Evolutionary conservation across 2,329 filamentous ascomycete species (phyloP), one percentile per base, ranked within the genome.

Genomic region (Myriosclerotinia scirpicola): DNA sequence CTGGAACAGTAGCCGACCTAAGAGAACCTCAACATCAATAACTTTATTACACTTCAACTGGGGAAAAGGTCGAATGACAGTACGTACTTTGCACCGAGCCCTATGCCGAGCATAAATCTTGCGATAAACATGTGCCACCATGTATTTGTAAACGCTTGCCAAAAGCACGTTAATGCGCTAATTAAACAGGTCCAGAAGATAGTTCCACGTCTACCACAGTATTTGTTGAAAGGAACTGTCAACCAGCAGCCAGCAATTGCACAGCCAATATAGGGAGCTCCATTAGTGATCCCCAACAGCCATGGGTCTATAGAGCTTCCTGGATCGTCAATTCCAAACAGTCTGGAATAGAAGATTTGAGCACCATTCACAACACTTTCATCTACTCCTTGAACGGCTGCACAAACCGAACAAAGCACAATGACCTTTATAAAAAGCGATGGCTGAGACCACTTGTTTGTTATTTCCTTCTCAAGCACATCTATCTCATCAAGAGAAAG

Each of bases 71-170:
- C 34, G 22, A 40, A 4, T 14, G 42, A 40, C 1, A 42, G 20
- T 48, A 59, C 42, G 4, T 65, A 86, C 75, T 91, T 91, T 26
- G 87, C 85, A 0, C 89, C 89, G 64, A 91, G 89, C 1, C 87
- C 89, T 34, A 92, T 83, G 0, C 90, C 90, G 30, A 92, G 82
- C 30, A 83, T 79, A 74, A 92, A 90, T 15, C 90, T 84, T 7
- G 88, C 87, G 63, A 90, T 83, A 73, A 92, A 89, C 81, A 92
- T 84, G 71, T 89, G 85, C 82, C 84, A 88, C 89, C 85, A 87
- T 3, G 82, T 82, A 70, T 85, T 84, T 20, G 83, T 82, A 61
- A 86, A 84, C 0, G 81, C 71, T 62, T 73, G 73, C 73, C 81
- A 82, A 70, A 86, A 83, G 69, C 83, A 84, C 20, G 85, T 80